phyloP scores from a whole-genome alignment of 495 filamentous ascomycete genomes.

The Podospora anserina region DNA sequence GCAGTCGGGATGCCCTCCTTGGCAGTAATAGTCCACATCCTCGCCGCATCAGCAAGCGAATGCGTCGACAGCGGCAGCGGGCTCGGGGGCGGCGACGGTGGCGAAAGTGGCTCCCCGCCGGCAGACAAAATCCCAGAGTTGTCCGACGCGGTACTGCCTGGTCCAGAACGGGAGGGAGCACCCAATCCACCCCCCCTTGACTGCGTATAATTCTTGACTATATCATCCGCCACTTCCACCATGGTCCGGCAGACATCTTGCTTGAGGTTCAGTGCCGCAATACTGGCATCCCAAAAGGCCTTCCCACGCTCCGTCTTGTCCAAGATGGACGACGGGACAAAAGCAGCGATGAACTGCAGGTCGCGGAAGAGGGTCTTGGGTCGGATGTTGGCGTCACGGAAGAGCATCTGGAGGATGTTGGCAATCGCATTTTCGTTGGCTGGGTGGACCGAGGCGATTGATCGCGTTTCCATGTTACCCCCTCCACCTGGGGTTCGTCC shows the following conservation, averaged over 20 bases:
- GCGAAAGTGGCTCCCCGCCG: slow-evolving; percentile 22
- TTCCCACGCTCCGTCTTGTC: slow-evolving; percentile 85
- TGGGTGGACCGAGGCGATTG: slow-evolving; percentile 41
- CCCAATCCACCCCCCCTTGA: slow-evolving; percentile 32
- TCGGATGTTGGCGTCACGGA: slow-evolving; percentile 71
- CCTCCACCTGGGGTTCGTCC: slow-evolving; percentile 27
- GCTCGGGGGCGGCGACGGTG: slow-evolving; percentile 33
- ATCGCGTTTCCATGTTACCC: slow-evolving; percentile 40
- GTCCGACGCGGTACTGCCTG: slow-evolving; percentile 26
- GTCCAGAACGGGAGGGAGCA: slow-evolving; percentile 24
- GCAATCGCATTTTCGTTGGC: slow-evolving; percentile 72
- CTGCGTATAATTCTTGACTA: slow-evolving; percentile 57
- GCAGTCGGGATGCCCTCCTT: slow-evolving; percentile 90
- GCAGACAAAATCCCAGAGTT: slow-evolving; percentile 17
- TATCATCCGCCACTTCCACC: slow-evolving; percentile 81
- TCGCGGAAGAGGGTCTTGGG: slow-evolving; percentile 93
- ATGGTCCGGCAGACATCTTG: slow-evolving; percentile 85
- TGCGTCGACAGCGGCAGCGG: slow-evolving; percentile 49
- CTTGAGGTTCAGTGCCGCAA: slow-evolving; percentile 84
- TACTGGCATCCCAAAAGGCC: slow-evolving; percentile 89
- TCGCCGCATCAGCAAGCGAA: slow-evolving; percentile 78
- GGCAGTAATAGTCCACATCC: slow-evolving; percentile 91
- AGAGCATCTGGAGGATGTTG: slow-evolving; percentile 72
- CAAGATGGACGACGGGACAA: slow-evolving; percentile 75
- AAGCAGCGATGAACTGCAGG: slow-evolving; percentile 90